Percentiles rank a stretch among this genome's conserved stretches.
Conservation (phyloP, 2,329 filamentous ascomycete genomes). For the Stylonectria norvegica region DNA sequence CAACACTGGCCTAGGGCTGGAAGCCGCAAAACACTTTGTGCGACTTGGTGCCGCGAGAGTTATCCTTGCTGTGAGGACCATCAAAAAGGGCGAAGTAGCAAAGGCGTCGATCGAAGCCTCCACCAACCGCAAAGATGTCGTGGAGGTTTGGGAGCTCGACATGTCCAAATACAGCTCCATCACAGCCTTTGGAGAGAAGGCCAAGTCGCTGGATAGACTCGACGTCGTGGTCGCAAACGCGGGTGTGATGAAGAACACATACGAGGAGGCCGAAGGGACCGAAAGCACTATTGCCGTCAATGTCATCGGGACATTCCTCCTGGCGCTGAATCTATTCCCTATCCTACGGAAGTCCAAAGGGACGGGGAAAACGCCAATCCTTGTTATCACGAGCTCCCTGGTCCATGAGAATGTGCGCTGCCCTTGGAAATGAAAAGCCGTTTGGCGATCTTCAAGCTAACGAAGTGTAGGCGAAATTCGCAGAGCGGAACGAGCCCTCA, state of each 20-base stretch:
- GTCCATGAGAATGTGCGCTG: neutral
- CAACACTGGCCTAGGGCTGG: slow-evolving; percentile 39
- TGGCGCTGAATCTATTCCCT: slow-evolving; percentile 37
- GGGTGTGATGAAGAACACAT: slow-evolving; percentile 11
- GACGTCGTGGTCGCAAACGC: slow-evolving; percentile 43
- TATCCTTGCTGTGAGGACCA: slow-evolving; percentile 39
- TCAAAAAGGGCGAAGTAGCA: slow-evolving; percentile 39
- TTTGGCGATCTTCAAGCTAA: neutral
- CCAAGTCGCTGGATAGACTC: slow-evolving; percentile 34
- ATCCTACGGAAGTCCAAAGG: slow-evolving; percentile 7
- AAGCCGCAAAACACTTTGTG: slow-evolving; percentile 38
- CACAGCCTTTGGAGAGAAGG: slow-evolving; percentile 32
- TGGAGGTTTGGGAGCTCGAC: slow-evolving; percentile 45
- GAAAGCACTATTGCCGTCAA: slow-evolving; percentile 44
- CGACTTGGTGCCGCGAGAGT: slow-evolving; percentile 36
- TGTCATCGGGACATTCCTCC: slow-evolving; percentile 42
- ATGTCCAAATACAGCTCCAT: slow-evolving; percentile 35
- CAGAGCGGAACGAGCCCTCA: neutral
- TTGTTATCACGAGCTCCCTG: slow-evolving; percentile 25
- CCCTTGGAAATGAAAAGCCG: neutral
- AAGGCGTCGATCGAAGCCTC: slow-evolving; percentile 31
- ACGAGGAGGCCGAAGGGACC: slow-evolving; percentile 33
- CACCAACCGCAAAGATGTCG: slow-evolving; percentile 18
- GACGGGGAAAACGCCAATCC: slow-evolving; percentile 32
- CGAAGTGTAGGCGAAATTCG: neutral